Percentiles rank a stretch among this genome's conserved stretches.
Evolutionary conservation across 1,284 basidiomycete genomes (phyloP).

Genomic region (Rhodotorula sp.): DNA sequence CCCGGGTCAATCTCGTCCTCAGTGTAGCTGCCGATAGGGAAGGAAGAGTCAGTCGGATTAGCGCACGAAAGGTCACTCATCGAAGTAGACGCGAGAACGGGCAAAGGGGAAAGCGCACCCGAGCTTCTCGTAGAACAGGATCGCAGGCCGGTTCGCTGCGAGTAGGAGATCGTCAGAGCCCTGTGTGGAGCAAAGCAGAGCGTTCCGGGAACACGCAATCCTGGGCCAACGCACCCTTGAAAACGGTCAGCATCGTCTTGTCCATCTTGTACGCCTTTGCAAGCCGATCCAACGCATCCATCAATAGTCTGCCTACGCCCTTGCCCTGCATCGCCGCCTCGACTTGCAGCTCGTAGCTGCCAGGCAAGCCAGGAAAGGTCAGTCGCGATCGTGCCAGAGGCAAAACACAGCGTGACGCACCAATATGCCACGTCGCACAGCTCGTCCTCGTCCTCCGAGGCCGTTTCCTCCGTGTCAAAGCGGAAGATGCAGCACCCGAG

Average conservation of each 20-base stretch:
- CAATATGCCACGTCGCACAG: conserved; percentile 43
- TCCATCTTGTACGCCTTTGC: conserved; percentile 33
- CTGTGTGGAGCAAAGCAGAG: too few relatives aligned
- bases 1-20: conserved; percentile 35
- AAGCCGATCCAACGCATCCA: conserved; percentile 31
- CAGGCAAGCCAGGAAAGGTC: neutral
- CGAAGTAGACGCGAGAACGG: neutral
- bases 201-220: too few relatives aligned
- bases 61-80: neutral
- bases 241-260: conserved; percentile 45
- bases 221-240: conserved; percentile 30
- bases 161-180: neutral
- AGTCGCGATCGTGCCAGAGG: neutral
- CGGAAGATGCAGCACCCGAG: conserved; percentile 43
- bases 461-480: conserved; percentile 44
- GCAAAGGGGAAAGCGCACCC: conserved; percentile 12
- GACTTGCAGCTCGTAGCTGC: conserved; percentile 46
- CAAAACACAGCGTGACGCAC: conserved; percentile 15
- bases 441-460: conserved; percentile 21
- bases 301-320: conserved; percentile 36
- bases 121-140: conserved; percentile 20
- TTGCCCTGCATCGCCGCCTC: neutral
- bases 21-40: conserved; percentile 3
- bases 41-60: neutral
- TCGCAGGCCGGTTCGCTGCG: conserved; percentile 30